Base-by-base conservation (phyloP, 306 rosid genomes). In the Cercis canadensis region DNA sequence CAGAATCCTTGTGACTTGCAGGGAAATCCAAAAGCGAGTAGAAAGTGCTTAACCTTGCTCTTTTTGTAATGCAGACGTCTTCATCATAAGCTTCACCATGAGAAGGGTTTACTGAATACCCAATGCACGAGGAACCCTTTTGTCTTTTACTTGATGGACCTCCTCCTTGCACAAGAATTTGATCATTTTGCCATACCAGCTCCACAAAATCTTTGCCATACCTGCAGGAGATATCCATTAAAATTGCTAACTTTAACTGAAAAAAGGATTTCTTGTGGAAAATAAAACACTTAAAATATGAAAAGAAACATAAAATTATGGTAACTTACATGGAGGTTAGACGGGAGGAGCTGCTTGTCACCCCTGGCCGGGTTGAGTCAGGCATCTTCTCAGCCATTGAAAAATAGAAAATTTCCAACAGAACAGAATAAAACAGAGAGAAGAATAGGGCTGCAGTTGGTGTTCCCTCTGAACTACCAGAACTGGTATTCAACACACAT, bases 131-230 rank as follows among this genome's bases (percentile, higher is more conserved):
- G 16, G 51, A 41, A 17, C 62, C 63, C 51, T 69, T 63, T 53
- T 1, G 24, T 15, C 69, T 49, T 47, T 47, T 47, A 13, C 65
- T 46, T 33, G 74, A 57, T 57, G 74, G 62, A 47, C 0, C 43
- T 37, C 69, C 66, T 81, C 77, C 61, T 58, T 50, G 72, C 64
- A 14, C 73, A 14, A 24, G 40, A 67, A 76, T 43, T 54, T 60
- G 68, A 16, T 78, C 83, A 49, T 82, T 79, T 76, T 81, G 74
- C 82, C 80, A 79, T 24, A 73, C 81, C 31, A 73, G 65, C 74
- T 82, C 89, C 60, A 64, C 31, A 34, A 75, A 69, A 14, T 76
- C 85, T 16, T 76, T 56, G 11, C 32, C 76, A 54, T 57, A n/a
- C 72, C 89, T 82, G 82, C 72, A 66, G 46, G 8, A 15, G 32